A percentile compares a stretch with the other conserved stretches of the same genome.
Evolutionary conservation across 305 asterid species (phyloP).

Genomic region (Solanum hybrid): DNA sequence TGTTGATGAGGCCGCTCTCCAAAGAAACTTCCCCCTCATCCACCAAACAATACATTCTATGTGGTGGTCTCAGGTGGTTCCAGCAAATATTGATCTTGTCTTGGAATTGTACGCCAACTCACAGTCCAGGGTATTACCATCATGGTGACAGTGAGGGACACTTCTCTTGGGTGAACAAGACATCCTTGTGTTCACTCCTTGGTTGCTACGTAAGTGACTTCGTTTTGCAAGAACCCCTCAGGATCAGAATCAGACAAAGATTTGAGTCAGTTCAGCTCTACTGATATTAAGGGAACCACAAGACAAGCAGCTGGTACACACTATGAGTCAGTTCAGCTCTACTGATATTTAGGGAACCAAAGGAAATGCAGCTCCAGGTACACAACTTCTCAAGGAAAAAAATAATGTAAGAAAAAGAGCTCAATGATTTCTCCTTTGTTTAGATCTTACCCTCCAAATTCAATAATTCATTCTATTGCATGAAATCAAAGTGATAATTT

Average conservation of each 20-base stretch:
- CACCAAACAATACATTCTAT: neutral
- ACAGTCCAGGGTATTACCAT: neutral
- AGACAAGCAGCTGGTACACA: neutral
- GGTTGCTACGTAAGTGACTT: conserved; percentile 8
- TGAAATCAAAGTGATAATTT: neutral
- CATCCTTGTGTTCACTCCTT: neutral
- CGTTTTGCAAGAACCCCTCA: conserved; percentile 10
- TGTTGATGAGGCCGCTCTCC: neutral
- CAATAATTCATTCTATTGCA: neutral
- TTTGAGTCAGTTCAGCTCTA: conserved; percentile 3
- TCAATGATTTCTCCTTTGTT: neutral
- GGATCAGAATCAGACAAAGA: conserved; percentile 1
- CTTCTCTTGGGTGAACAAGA: neutral
- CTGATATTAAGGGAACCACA: conserved; percentile 4
- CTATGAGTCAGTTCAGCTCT: neutral
- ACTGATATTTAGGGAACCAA: neutral
- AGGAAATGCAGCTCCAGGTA: neutral
- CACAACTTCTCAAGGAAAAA: neutral
- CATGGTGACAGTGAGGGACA: neutral
- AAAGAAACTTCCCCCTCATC: neutral
- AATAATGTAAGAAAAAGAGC: neutral
- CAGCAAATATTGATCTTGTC: neutral
- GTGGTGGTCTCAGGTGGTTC: neutral
- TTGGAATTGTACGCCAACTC: neutral
- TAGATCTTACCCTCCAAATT: neutral